Evolutionary conservation across 257 asterid genomes (phyloP), one percentile per base, ranked within the genome.

Genomic region (Solanum pennellii): DNA sequence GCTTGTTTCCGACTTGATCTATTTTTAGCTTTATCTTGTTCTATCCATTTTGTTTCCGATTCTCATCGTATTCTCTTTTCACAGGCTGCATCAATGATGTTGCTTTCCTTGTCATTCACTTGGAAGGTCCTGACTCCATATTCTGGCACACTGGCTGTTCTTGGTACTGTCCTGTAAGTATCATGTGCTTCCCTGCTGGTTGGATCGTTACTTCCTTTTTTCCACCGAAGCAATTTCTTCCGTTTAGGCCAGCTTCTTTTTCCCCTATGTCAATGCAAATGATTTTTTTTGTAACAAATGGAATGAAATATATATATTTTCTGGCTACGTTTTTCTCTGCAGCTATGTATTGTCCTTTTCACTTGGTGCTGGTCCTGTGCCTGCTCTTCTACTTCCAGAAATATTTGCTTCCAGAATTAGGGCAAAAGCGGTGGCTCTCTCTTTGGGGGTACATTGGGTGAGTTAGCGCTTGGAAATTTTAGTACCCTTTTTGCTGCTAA

Each of bases 301-400:
- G 68, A 80, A 80, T 29, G 3, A 80, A 29, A 49, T 49, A 29
- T 79, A 79, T 35, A 73, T 71, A 35, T 33, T 16, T 79, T 79
- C 12, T 49, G 9, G 18, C 20, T 47, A 47, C 29, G 85, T 25
- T 20, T 18, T 21, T 66, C 66, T 21, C 86, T 59, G 83, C 96
- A 95, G 99, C 76, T 96, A 96, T 10, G 98, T 96, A 14, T 83
- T 95, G 69, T 95, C 98, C 77, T 96, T 96, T 90, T 94, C 99
- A 23, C 98, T 96, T 89, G 99, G 99, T 45, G 99, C 99, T 88
- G 99, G 99, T 86, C 99, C 99, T 25, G 99, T 96, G 41, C 99
- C 99, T 91, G 98, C 99, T 87, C 99, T 96, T 89, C 94, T 96
- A 84, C 98, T 96, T 87, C 96, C 99, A 16, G 98, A 96, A 90